Evolutionary conservation across 140 eudicot genomes (phyloP).

Genomic region (Senecio squalidus): DNA sequence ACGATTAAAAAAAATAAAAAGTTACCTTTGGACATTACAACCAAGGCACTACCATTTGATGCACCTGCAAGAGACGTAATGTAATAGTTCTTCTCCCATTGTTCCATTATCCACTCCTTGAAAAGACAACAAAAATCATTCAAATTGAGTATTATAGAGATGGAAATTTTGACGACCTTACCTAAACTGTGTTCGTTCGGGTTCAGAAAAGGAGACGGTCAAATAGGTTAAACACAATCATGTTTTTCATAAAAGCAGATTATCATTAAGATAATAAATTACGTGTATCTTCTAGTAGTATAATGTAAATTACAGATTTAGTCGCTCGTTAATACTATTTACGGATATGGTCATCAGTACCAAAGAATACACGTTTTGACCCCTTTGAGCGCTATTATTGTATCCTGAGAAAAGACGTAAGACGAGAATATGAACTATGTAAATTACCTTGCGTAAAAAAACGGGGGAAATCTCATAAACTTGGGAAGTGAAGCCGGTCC

Average conservation of each 20-base stretch:
- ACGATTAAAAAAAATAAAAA: neutral
- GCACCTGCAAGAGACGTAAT: constrained; percentile 62
- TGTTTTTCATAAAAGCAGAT: too few species aligned
- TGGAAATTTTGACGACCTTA: too few species aligned
- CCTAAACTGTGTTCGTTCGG: too few species aligned
- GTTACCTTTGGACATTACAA: constrained; percentile 61
- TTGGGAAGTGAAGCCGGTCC: constrained; percentile 54
- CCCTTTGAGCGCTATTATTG: neutral
- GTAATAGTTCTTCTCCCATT: constrained; percentile 62
- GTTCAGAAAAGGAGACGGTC: too few species aligned
- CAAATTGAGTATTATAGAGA: neutral
- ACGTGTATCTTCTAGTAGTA: too few species aligned
- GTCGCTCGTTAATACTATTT: too few species aligned
- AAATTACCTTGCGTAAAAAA: constrained; percentile 50
- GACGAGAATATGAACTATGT: neutral
- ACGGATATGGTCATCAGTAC: too few species aligned
- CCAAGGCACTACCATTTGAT: constrained; percentile 50
- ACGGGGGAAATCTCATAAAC: constrained; percentile 53
- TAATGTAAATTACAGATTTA: too few species aligned
- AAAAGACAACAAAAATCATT: neutral
- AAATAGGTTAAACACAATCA: too few species aligned
- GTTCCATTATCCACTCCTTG: constrained; percentile 71
- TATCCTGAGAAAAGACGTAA: neutral
- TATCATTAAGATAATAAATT: too few species aligned
- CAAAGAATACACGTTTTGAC: too few species aligned